Evolutionary conservation across 495 filamentous ascomycete genomes (phyloP).

Genomic region (Penicillium turbatum): DNA sequence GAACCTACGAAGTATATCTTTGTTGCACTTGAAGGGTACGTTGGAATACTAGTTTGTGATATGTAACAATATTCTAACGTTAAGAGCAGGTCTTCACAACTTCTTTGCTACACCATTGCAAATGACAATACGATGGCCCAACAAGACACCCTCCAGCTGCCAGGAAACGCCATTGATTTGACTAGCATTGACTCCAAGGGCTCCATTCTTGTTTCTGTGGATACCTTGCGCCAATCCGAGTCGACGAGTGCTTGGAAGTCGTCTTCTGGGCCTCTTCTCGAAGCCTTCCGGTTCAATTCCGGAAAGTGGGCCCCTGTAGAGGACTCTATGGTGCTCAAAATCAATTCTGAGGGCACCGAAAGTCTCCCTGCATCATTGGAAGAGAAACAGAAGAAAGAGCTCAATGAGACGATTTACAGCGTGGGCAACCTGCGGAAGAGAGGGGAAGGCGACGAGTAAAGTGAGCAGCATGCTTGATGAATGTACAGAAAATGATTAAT

Average conservation of each 20-base stretch:
- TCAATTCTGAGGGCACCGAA: conserved; percentile 36
- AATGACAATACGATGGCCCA: conserved; percentile 40
- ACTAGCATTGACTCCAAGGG: conserved; percentile 26
- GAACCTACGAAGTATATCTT: conserved; percentile 38
- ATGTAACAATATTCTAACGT: conserved; percentile 5
- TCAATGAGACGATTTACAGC: conserved; percentile 59
- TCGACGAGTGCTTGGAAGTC: conserved; percentile 38
- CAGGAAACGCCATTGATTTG: conserved; percentile 61
- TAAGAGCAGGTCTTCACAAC: conserved; percentile 49
- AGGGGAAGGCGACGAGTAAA: conserved; percentile 23
- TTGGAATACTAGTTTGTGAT: neutral
- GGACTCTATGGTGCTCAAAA: conserved; percentile 19
- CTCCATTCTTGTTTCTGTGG: conserved; percentile 54
- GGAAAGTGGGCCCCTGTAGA: conserved; percentile 23
- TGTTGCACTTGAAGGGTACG: conserved; percentile 68
- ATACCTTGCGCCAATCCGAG: conserved; percentile 42
- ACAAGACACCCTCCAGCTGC: conserved; percentile 43
- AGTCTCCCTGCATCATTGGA: conserved; percentile 28
- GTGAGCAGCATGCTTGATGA: conserved; percentile 4
- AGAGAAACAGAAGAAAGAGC: conserved; percentile 27
- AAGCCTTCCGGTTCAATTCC: conserved; percentile 23
- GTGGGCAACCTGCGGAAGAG: conserved; percentile 71
- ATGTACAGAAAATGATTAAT: conserved; percentile 11
- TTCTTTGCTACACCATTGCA: conserved; percentile 55
- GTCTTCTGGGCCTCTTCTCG: conserved; percentile 23